phyloP scores from a whole-genome alignment of 2,329 filamentous ascomycete species.

The Calonectria honghensis region DNA sequence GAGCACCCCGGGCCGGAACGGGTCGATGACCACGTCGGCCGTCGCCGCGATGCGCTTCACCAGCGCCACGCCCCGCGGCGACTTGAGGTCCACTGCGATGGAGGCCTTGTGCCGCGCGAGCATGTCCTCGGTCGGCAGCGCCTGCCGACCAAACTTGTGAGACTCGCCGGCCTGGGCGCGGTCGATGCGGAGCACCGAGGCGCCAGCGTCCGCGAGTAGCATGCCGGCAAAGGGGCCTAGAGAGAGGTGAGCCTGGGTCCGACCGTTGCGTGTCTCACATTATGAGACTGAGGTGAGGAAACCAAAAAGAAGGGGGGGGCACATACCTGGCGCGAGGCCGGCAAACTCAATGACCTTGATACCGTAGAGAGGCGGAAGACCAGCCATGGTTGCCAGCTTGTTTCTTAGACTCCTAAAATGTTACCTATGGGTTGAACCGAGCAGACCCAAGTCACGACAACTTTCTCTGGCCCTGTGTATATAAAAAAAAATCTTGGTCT shows the following conservation, averaged over 20 bases:
- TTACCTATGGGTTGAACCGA: background rate
- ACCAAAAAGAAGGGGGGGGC: background rate
- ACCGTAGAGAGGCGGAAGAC: slow-evolving; percentile 64
- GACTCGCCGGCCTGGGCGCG: slow-evolving; percentile 69
- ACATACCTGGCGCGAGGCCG: slow-evolving; percentile 76
- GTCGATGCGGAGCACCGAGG: slow-evolving; percentile 91
- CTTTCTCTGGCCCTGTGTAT: background rate
- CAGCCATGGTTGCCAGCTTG: slow-evolving; percentile 58
- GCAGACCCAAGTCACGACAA: background rate
- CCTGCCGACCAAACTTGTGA: slow-evolving; percentile 59
- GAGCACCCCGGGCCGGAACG: slow-evolving; percentile 92
- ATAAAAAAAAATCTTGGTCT: too few relatives aligned
- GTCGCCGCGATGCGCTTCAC: slow-evolving; percentile 80
- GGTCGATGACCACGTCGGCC: slow-evolving; percentile 92
- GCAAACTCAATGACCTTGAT: slow-evolving; percentile 77
- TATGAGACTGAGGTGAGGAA: background rate
- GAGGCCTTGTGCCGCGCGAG: slow-evolving; percentile 89
- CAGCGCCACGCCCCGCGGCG: slow-evolving; percentile 76
- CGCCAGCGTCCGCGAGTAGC: slow-evolving; percentile 92
- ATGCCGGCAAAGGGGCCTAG: slow-evolving; percentile 91
- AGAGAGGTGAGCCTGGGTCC: background rate
- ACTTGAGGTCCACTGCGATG: slow-evolving; percentile 87
- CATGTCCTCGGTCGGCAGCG: slow-evolving; percentile 77
- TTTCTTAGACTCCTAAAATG: background rate
- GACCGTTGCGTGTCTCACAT: background rate